These are phyloP conservation scores for Myotisia sp. DNA, from an alignment of 2,329 filamentous ascomycete genomes.

Conservation along the genomic window DNA sequence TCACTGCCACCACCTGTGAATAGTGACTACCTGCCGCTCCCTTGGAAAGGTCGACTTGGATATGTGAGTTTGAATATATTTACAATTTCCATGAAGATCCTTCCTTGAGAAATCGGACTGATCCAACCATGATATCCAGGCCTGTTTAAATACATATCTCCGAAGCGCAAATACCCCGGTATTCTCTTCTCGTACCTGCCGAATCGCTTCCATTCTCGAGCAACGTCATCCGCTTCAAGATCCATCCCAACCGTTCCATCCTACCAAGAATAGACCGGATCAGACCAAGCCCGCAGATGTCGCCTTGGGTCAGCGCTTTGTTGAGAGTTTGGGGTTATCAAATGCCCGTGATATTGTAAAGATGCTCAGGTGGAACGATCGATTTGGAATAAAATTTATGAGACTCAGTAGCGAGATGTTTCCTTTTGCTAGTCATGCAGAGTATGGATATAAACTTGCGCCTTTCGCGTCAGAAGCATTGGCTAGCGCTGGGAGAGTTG, in stretches of 20 bases:
- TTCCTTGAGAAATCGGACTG: slow-evolving; percentile 17
- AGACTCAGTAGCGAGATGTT: slow-evolving; percentile 93
- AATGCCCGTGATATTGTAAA: slow-evolving; percentile 75
- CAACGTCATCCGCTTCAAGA: slow-evolving; percentile 70
- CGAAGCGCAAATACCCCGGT: slow-evolving; percentile 67
- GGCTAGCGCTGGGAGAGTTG: slow-evolving; percentile 60
- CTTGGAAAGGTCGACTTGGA: slow-evolving; percentile 78
- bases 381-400: slow-evolving; percentile 83
- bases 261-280: slow-evolving; percentile 76
- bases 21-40: slow-evolving; percentile 67
- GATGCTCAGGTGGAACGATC: slow-evolving; percentile 83
- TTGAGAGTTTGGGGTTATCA: slow-evolving; percentile 59
- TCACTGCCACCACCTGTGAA: slow-evolving; percentile 62
- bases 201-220: slow-evolving; percentile 78
- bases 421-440: slow-evolving; percentile 77
- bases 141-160: slow-evolving; percentile 85
- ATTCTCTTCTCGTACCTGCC: slow-evolving; percentile 82
- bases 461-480: slow-evolving; percentile 70
- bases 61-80: slow-evolving; percentile 50
- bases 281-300: slow-evolving; percentile 53
- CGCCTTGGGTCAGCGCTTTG: slow-evolving; percentile 53
- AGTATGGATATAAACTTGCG: slow-evolving; percentile 71
- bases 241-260: slow-evolving; percentile 59
- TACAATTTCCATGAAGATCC: neutral
- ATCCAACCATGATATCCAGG: too few species aligned